Evolutionary conservation across 2,329 filamentous ascomycete species (phyloP), one percentile per base, ranked within the genome.

Genomic region (Rutstroemia sp.): DNA sequence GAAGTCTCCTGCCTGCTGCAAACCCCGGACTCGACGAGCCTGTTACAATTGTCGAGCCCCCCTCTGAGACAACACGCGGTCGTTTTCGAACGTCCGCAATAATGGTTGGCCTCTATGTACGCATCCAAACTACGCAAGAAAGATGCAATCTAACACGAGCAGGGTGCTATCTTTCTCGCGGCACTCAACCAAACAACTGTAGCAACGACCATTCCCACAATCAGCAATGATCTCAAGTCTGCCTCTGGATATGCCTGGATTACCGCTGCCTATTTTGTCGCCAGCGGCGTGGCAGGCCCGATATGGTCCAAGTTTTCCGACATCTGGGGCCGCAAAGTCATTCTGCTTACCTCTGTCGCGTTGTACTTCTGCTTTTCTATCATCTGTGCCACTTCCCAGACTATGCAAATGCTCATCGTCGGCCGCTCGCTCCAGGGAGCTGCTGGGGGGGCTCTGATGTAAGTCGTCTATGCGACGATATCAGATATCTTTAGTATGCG

Each of bases 361-460:
- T 17, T 59, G 12, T 60, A 41, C 14, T 41, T 52, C 4, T 38
- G 37, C 56, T 64, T 4, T 70, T 66, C 80, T 37, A 69, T 86
- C 53, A 72, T 87, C 23, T 81, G 80, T 39, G 83, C 76, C 1
- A 63, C 84, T 25, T 73, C 80, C 5, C 74, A 75, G 54, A 81
- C 76, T 61, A 79, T 86, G 63, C 73, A 77, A 34, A 84, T 86
- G 79, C 73, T 87, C 37, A 78, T 87, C 54, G 76, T 75, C 5
- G 82, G 80, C n/a, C 73, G 84, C 64, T 78, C 80, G 0, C 73
- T 87, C 44, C 84, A 87, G 66, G 84, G 84, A 63, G 73, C 81
- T 51, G 84, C 82, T 14, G 82, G 80, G 21, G 84, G 84, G 54
- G 49, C 17, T 12, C 25, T 52, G 21, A 8, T 52, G 12, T 19